phyloP scores from a whole-genome alignment of 2,329 filamentous ascomycete genomes.

The Epichloe amarillans region DNA sequence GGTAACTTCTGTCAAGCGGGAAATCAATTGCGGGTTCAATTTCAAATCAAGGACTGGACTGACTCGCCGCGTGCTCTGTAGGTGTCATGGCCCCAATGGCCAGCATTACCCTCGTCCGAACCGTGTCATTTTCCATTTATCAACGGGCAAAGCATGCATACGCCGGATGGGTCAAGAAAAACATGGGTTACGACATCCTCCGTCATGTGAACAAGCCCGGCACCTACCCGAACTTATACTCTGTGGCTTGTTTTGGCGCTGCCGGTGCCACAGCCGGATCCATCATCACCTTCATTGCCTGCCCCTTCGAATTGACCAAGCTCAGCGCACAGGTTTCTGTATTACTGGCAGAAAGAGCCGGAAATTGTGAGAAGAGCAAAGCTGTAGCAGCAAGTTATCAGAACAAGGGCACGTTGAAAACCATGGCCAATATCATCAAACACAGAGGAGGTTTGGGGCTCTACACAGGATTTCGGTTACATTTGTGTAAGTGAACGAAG shows the following conservation, averaged over 20 bases:
- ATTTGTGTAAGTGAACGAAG: slow-evolving; percentile 49
- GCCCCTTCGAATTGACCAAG: slow-evolving; percentile 84
- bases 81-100: slow-evolving; percentile 70
- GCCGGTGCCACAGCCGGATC: slow-evolving; percentile 71
- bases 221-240: slow-evolving; percentile 58
- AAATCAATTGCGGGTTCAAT: background rate
- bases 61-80: slow-evolving; percentile 16
- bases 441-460: slow-evolving; percentile 60
- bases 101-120: slow-evolving; percentile 64
- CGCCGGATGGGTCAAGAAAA: slow-evolving; percentile 55
- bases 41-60: background rate
- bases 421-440: slow-evolving; percentile 62
- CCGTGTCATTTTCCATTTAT: slow-evolving; percentile 69
- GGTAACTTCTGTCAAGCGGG: slow-evolving; percentile 32
- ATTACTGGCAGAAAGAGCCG: slow-evolving; percentile 44
- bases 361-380: slow-evolving; percentile 32
- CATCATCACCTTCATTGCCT: slow-evolving; percentile 67
- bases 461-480: slow-evolving; percentile 69
- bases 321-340: slow-evolving; percentile 76
- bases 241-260: slow-evolving; percentile 61
- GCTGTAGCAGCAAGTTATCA: slow-evolving; percentile 56
- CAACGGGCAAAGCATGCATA: slow-evolving; percentile 62
- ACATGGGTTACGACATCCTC: slow-evolving; percentile 56
- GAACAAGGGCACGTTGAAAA: slow-evolving; percentile 64
- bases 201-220: slow-evolving; percentile 57